A percentile compares a stretch with the other conserved stretches of the same genome.
Evolutionary conservation across 192 early-diverging fungal genomes (phyloP).

Genomic region (Linnemannia hyalina): DNA sequence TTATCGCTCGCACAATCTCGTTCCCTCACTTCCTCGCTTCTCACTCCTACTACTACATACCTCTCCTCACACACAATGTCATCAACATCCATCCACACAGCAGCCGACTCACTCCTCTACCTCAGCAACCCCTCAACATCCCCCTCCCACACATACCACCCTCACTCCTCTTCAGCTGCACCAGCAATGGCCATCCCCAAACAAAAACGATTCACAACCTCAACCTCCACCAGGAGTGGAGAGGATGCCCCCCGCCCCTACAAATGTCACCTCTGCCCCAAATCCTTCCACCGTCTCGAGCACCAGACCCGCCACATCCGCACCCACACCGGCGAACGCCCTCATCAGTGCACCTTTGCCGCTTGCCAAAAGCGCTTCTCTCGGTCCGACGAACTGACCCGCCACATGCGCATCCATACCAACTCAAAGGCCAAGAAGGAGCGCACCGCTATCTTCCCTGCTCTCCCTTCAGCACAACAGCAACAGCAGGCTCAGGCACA

Average conservation of each 20-base stretch:
- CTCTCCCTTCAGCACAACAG: not conserved
- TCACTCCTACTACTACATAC: constrained; percentile 9
- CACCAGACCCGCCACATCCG: constrained; percentile 90
- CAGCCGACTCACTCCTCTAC: constrained; percentile 54
- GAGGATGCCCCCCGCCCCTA: constrained; percentile 73
- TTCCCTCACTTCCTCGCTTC: not conserved
- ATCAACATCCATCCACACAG: constrained; percentile 37
- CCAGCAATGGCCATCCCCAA: constrained; percentile 33
- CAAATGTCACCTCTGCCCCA: constrained; percentile 72
- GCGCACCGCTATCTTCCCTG: constrained; percentile 2
- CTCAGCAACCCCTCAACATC: constrained; percentile 1
- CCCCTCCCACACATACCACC: not conserved
- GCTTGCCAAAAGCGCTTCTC: constrained; percentile 87
- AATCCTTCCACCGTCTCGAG: constrained; percentile 84
- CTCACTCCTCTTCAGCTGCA: not conserved
- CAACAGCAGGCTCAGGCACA: constrained; percentile 18
- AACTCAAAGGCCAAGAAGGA: constrained; percentile 51
- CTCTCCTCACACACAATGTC: not conserved
- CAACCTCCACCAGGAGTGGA: constrained; percentile 41
- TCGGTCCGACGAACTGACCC: constrained; percentile 82
- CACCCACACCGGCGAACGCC: constrained; percentile 90
- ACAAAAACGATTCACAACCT: constrained; percentile 52
- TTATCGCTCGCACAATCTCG: not conserved
- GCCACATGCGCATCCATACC: constrained; percentile 67
- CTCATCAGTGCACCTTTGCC: constrained; percentile 79